Evolutionary conservation across 176 grass and related monocot genomes (phyloP).

Genomic region (Urochloa ruziziensis): DNA sequence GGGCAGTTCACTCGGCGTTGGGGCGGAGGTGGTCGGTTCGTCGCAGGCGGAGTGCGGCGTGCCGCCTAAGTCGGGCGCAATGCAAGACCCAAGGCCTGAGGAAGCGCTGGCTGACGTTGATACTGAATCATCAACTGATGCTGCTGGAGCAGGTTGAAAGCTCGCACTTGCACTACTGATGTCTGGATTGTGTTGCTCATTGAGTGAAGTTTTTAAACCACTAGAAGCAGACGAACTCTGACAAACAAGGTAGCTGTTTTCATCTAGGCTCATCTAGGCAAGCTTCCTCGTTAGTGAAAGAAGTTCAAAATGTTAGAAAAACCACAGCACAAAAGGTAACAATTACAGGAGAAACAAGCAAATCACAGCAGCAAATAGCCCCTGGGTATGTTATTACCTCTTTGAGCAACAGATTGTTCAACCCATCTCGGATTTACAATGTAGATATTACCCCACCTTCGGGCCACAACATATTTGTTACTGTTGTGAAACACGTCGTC

Average conservation of each 20-base stretch:
- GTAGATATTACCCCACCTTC: conserved; percentile 78
- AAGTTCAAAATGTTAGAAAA: conserved; percentile 28
- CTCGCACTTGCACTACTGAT: conserved; percentile 40
- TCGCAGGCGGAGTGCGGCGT: too few relatives aligned
- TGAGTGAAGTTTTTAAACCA: conserved; percentile 48
- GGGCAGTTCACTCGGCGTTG: too few relatives aligned
- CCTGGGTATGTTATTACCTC: too few relatives aligned
- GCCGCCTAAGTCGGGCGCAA: too few relatives aligned
- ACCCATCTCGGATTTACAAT: conserved; percentile 80
- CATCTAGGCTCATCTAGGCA: conserved; percentile 86
- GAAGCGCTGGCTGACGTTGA: too few relatives aligned
- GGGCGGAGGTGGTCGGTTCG: too few relatives aligned
- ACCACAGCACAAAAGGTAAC: conserved; percentile 51
- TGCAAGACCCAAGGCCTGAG: too few relatives aligned
- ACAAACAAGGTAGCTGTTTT: conserved; percentile 52
- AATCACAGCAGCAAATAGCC: too few relatives aligned
- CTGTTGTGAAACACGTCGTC: too few relatives aligned
- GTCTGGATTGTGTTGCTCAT: conserved; percentile 63
- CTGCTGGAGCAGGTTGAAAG: conserved; percentile 51
- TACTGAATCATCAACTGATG: conserved; percentile 52
- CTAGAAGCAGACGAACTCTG: conserved; percentile 37
- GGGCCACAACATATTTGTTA: conserved; percentile 89
- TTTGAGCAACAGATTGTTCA: conserved; percentile 75
- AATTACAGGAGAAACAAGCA: too few relatives aligned
- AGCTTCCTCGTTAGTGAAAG: conserved; percentile 59